Conservation (phyloP, 2,329 filamentous ascomycete species). For the Pestalotiopsis fici region DNA sequence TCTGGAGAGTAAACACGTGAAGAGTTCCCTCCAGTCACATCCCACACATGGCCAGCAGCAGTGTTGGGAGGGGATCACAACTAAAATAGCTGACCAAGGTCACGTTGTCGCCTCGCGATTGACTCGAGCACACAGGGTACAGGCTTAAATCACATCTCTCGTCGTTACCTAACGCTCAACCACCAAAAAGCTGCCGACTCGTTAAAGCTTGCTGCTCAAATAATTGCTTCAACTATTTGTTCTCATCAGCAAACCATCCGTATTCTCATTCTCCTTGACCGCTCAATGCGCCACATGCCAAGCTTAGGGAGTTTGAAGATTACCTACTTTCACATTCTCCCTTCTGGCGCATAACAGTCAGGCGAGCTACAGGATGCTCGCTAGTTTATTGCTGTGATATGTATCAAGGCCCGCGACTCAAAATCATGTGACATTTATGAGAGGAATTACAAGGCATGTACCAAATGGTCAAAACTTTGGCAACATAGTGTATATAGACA, state of each 20-base stretch:
- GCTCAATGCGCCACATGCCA: too few relatives aligned
- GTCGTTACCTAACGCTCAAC: neutral
- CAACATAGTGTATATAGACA: too few relatives aligned
- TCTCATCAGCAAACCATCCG: neutral
- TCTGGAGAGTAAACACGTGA: neutral
- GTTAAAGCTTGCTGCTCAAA: neutral
- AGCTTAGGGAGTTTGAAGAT: too few relatives aligned
- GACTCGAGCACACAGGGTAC: neutral
- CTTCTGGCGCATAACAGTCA: too few relatives aligned
- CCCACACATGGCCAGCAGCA: neutral
- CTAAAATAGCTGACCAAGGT: neutral
- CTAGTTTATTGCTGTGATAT: too few relatives aligned
- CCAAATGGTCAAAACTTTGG: too few relatives aligned
- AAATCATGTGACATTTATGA: too few relatives aligned
- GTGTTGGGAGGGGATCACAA: neutral
- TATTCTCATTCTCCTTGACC: too few relatives aligned
- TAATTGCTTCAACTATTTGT: neutral
- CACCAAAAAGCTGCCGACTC: neutral
- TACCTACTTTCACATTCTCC: too few relatives aligned
- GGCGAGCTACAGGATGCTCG: too few relatives aligned
- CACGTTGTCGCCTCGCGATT: neutral
- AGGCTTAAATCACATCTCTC: neutral
- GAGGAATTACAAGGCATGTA: too few relatives aligned
- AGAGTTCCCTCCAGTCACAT: neutral
- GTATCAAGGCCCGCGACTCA: too few relatives aligned